Evolutionary conservation across 257 asterid species (phyloP).

Genomic region (Fraxinus excelsior): DNA sequence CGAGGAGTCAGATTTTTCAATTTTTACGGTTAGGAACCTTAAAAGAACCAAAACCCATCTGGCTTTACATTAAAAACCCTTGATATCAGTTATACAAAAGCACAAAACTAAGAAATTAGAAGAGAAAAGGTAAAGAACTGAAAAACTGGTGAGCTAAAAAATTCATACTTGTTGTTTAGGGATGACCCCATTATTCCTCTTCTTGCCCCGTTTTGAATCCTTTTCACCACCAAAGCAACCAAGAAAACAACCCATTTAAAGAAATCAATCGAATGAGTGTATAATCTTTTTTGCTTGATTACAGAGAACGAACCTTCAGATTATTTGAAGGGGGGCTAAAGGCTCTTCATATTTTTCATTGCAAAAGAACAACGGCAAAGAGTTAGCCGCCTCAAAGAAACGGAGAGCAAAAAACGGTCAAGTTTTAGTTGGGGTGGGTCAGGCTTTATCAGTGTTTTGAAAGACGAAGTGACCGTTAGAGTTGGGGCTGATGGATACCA

Average conservation of each 20-base stretch:
- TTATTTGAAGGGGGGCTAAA: too few relatives aligned
- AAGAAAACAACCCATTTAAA: constrained; percentile 77
- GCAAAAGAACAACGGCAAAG: neutral
- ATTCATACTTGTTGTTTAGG: constrained; percentile 23
- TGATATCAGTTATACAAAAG: neutral
- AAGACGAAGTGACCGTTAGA: constrained; percentile 23
- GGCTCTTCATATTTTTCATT: neutral
- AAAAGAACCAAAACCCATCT: too few relatives aligned
- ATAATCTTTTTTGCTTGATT: too few relatives aligned
- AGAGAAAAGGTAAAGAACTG: too few relatives aligned
- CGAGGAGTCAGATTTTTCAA: too few relatives aligned
- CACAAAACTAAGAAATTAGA: neutral
- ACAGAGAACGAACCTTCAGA: too few relatives aligned
- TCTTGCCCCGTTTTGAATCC: constrained; percentile 55
- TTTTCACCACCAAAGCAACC: constrained; percentile 81
- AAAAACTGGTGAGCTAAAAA: neutral
- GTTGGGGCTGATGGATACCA: neutral
- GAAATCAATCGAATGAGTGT: neutral
- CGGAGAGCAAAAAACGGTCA: constrained; percentile 25
- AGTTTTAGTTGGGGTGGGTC: neutral
- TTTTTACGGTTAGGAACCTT: too few relatives aligned
- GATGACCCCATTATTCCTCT: constrained; percentile 33
- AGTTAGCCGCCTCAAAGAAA: neutral
- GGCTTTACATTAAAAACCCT: too few relatives aligned
- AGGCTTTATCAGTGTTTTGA: neutral